A percentile compares a stretch with the other conserved stretches of the same genome.
These are phyloP conservation scores for Clavispora vitiphila DNA, from an alignment of 805 yeast genomes.

Conservation along the genomic window DNA sequence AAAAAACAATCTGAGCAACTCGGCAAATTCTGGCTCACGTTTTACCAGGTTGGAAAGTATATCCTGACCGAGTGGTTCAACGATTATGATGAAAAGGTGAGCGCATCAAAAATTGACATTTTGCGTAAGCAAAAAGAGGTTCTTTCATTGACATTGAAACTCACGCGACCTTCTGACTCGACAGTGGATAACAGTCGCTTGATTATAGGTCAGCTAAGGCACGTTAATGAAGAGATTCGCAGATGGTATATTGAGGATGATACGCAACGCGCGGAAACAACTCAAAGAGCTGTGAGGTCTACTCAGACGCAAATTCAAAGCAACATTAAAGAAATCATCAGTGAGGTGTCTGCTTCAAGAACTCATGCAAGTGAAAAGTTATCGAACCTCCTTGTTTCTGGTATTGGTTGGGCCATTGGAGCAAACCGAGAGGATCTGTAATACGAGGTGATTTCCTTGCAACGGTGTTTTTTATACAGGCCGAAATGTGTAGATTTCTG, in stretches of 20 bases:
- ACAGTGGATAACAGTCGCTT: conserved; percentile 51
- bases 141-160: conserved; percentile 45
- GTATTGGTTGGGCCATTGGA: conserved; percentile 63
- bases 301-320: conserved; percentile 16
- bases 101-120: conserved; percentile 13
- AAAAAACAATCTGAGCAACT: conserved; percentile 12
- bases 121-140: conserved; percentile 50
- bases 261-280: conserved; percentile 9
- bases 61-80: conserved; percentile 20
- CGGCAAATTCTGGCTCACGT: conserved; percentile 57
- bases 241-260: conserved; percentile 14
- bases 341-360: conserved; percentile 23
- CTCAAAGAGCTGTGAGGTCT: conserved; percentile 8
- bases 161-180: conserved; percentile 28
- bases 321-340: conserved; percentile 22
- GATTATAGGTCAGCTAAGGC: conserved; percentile 61
- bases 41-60: conserved; percentile 67
- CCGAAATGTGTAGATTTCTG: neutral
- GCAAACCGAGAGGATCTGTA: conserved; percentile 25
- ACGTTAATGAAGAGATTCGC: conserved; percentile 35
- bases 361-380: conserved; percentile 42
- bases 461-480: neutral
- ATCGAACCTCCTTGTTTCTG: conserved; percentile 47
- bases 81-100: conserved; percentile 13
- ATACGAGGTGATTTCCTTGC: neutral